Evolutionary conservation across 192 early-diverging fungal genomes (phyloP).

Genomic region (Pecoramyces ruminantium): DNA sequence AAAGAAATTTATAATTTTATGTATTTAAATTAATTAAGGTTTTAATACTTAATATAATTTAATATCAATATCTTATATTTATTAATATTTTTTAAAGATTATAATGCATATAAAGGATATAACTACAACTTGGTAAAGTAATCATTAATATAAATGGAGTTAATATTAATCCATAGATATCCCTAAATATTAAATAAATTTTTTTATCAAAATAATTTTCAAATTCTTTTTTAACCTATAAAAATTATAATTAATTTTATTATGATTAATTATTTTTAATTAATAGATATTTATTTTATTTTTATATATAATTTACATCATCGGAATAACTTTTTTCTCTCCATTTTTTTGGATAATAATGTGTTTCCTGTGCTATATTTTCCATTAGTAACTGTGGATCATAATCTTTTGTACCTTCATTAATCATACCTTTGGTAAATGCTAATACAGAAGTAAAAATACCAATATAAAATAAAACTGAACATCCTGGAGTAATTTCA

Average conservation of each 20-base stretch:
- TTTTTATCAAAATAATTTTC: constrained; percentile 61
- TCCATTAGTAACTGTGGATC: constrained; percentile 64
- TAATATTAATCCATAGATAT: constrained; percentile 61
- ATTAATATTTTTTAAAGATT: no score
- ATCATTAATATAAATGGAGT: constrained; percentile 69
- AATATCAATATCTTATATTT: no score
- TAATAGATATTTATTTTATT: no score
- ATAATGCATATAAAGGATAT: background rate
- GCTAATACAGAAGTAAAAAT: constrained; percentile 74
- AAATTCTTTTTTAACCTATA: constrained; percentile 63
- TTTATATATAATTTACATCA: constrained; percentile 32
- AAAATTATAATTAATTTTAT: background rate
- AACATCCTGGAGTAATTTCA: constrained; percentile 73
- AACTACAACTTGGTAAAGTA: constrained; percentile 25
- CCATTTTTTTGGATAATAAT: constrained; percentile 83
- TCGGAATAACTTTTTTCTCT: constrained; percentile 63
- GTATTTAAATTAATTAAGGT: constrained; percentile 37
- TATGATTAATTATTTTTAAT: background rate
- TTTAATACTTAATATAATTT: no score
- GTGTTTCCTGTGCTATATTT: constrained; percentile 68
- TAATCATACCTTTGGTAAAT: constrained; percentile 58
- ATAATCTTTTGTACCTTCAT: constrained; percentile 62
- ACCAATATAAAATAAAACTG: constrained; percentile 87
- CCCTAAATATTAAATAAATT: constrained; percentile 58
- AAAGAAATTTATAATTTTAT: constrained; percentile 81